Evolutionary conservation across 192 early-diverging fungal species (phyloP), one percentile per base, ranked within the genome.

Genomic region (Entophlyctis helioformis): DNA sequence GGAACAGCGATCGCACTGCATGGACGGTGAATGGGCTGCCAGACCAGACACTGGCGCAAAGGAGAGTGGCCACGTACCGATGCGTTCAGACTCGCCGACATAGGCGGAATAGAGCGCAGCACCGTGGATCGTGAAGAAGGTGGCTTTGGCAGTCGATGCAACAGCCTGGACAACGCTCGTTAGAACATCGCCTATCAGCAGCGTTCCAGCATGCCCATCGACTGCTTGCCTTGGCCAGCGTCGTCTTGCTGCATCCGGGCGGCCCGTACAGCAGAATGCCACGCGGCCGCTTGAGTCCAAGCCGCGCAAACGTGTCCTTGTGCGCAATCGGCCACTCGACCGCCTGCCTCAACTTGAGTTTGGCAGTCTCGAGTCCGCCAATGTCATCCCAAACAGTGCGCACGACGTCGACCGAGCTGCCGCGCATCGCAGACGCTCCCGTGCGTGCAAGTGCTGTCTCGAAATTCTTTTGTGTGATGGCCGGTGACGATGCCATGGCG

Each of bases 201-300:
- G n/a, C n/a, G n/a, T n/a, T n/a, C n/a, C n/a, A n/a, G n/a, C n/a
- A n/a, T n/a, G n/a, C n/a, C n/a, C n/a, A n/a, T 23, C 20, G 35
- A 38, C n/a, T 34, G 13, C 26, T 24, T 38, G 76, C 71, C 53
- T 81, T 86, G 8, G 86, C 90, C 5, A 99, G 62, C 0, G 92
- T 95, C 0, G 96, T 99, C 56, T 99, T 99, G 65, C 85, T 87
- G 61, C 95, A 98, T 9, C 91, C 96, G 2, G 96, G 93, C 18
- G 96, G 96, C 1, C 96, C 96, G 58, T 92, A 91, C 7, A 98
- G 63, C n/a, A 98, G 60, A 0, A 99, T 80, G 1, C 96, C 96
- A 16, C 84, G 60, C 0, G 89, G 82, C 0, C 84, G 81, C 28
- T 66, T 72, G 24, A 99, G 48, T 2, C 96, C 91, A 11, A 99